phyloP scores from a whole-genome alignment of 192 early-diverging fungal species.

The Funneliformis geosporum region DNA sequence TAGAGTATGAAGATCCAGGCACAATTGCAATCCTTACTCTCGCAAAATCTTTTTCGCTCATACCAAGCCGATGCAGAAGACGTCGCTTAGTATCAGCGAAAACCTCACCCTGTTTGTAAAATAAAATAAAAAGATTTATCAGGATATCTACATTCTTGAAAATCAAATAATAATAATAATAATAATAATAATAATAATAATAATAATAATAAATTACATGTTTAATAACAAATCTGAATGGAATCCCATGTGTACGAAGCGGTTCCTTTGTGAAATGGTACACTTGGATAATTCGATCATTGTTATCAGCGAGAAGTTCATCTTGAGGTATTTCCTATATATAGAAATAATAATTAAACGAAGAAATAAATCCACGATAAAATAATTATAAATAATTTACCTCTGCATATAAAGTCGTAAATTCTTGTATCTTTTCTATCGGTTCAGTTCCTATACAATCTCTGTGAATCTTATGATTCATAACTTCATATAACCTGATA shows the following conservation, averaged over 20 bases:
- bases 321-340: slow-evolving; percentile 51
- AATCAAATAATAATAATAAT: not conserved
- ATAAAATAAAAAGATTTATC: not conserved
- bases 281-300: slow-evolving; percentile 59
- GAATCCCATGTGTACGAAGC: slow-evolving; percentile 71
- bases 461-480: slow-evolving; percentile 47
- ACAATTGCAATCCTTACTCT: slow-evolving; percentile 63
- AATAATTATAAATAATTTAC: slow-evolving; percentile 26
- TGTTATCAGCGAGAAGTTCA: slow-evolving; percentile 37
- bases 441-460: slow-evolving; percentile 49
- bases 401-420: slow-evolving; percentile 61
- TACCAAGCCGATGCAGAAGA: slow-evolving; percentile 67
- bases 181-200: too few relatives aligned
- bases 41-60: slow-evolving; percentile 82
- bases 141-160: not conserved
- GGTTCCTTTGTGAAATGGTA: slow-evolving; percentile 80
- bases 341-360: not conserved
- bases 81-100: slow-evolving; percentile 73
- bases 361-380: not conserved
- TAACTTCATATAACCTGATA: slow-evolving; percentile 63
- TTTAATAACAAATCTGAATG: slow-evolving; percentile 76
- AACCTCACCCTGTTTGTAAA: slow-evolving; percentile 58
- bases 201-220: slow-evolving; percentile 43
- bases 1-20: not conserved
- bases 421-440: slow-evolving; percentile 47